These are phyloP conservation scores for Lachnellula hyalina DNA, from an alignment of 2,329 filamentous ascomycete species.

Conservation along the genomic window DNA sequence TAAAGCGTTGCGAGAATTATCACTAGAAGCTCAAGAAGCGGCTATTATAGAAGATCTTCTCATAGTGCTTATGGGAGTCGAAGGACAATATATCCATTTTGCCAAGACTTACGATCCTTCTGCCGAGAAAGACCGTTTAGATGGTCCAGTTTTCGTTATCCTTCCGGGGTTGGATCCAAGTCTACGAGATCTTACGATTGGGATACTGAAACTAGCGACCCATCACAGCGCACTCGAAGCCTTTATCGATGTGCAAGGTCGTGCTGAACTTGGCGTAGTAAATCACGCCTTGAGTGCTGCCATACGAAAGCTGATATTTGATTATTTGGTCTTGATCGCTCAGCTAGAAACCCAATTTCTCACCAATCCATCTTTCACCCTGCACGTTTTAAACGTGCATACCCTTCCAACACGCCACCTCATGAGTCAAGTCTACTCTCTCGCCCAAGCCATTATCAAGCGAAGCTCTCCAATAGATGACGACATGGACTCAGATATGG, in stretches of 20 bases:
- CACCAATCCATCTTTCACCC: slow-evolving; percentile 80
- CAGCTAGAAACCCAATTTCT: slow-evolving; percentile 92
- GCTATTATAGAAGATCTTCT: slow-evolving; percentile 85
- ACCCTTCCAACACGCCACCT: slow-evolving; percentile 87
- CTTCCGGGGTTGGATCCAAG: slow-evolving; percentile 84
- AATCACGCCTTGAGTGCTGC: slow-evolving; percentile 96
- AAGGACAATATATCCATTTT: slow-evolving; percentile 95
- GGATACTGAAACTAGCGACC: slow-evolving; percentile 90
- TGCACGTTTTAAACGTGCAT: slow-evolving; percentile 90
- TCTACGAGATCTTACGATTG: slow-evolving; percentile 76
- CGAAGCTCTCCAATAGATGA: slow-evolving; percentile 84
- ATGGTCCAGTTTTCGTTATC: slow-evolving; percentile 76
- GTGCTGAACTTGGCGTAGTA: slow-evolving; percentile 87
- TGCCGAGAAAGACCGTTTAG: slow-evolving; percentile 79
- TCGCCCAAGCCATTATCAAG: slow-evolving; percentile 82
- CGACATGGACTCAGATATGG: slow-evolving; percentile 59
- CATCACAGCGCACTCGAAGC: slow-evolving; percentile 88
- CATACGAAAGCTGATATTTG: slow-evolving; percentile 83
- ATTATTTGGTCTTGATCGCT: slow-evolving; percentile 87
- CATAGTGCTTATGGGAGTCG: slow-evolving; percentile 96
- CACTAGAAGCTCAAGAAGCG: slow-evolving; percentile 76
- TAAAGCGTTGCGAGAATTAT: slow-evolving; percentile 61
- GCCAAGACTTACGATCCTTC: slow-evolving; percentile 74
- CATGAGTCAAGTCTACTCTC: slow-evolving; percentile 80
- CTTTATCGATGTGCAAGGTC: slow-evolving; percentile 90